Evolutionary conservation across 2,329 filamentous ascomycete species (phyloP).

Genomic region (Exserohilum turcica): DNA sequence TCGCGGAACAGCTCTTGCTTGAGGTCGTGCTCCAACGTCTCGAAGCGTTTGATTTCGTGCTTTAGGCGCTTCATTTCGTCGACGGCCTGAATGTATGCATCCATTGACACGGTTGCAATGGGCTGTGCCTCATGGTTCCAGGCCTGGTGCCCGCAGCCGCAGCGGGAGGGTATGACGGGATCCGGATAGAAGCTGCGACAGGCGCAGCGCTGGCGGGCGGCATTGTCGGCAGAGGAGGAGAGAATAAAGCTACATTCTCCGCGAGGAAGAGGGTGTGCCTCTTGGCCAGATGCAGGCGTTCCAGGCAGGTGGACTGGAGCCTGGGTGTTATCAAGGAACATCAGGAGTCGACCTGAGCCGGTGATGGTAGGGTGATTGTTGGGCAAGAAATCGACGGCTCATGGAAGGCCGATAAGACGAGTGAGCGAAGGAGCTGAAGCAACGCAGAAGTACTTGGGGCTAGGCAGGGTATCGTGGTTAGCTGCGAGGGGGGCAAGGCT

Average conservation of each 20-base stretch:
- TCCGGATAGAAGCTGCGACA: conserved; percentile 53
- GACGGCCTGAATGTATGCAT: conserved; percentile 44
- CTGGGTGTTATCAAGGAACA: conserved; percentile 46
- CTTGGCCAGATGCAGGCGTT: conserved; percentile 32
- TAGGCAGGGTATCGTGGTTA: conserved; percentile 24
- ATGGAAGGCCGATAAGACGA: conserved; percentile 37
- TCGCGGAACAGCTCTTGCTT: conserved; percentile 47
- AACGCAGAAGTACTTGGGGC: conserved; percentile 8
- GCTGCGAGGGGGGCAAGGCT: conserved; percentile 32
- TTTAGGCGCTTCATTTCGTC: conserved; percentile 46
- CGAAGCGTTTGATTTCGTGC: conserved; percentile 40
- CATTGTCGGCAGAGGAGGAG: conserved; percentile 30
- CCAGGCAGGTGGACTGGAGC: conserved; percentile 37
- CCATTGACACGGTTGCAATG: conserved; percentile 41
- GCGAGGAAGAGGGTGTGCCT: conserved; percentile 41
- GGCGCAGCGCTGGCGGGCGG: conserved; percentile 48
- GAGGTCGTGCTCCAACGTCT: conserved; percentile 44
- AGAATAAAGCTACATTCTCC: conserved; percentile 48
- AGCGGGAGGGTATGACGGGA: conserved; percentile 46
- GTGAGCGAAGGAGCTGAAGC: conserved; percentile 7
- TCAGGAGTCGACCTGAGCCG: conserved; percentile 38
- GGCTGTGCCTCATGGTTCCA: conserved; percentile 52
- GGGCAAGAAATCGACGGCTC: conserved; percentile 31
- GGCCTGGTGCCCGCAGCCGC: conserved; percentile 55
- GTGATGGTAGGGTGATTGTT: conserved; percentile 35